Percentiles rank a stretch among this genome's conserved stretches.
Evolutionary conservation across 106 monocot species (phyloP).

Genomic region (Gastrodia elata): DNA sequence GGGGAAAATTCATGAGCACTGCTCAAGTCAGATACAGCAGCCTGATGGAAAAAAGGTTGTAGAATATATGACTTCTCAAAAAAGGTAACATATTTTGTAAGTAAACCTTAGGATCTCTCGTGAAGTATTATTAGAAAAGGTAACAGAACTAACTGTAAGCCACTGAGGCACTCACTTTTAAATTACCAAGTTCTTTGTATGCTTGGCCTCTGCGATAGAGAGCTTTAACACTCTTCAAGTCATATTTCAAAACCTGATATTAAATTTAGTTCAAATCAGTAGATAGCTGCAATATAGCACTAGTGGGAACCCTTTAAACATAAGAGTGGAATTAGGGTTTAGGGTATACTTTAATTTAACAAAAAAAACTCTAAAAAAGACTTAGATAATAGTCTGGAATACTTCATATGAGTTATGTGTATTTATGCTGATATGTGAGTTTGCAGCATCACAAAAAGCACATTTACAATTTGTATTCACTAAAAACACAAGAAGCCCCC

Average conservation of each 20-base stretch:
- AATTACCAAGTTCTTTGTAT: constrained; percentile 77
- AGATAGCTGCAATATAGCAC: background rate
- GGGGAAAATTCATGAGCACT: constrained; percentile 72
- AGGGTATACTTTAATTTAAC: no score
- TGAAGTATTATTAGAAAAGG: background rate
- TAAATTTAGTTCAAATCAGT: background rate
- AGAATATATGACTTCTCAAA: background rate
- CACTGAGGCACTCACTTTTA: constrained; percentile 38
- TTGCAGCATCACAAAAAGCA: background rate
- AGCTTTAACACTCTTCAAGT: constrained; percentile 81
- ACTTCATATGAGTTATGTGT: background rate
- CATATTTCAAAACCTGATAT: constrained; percentile 67
- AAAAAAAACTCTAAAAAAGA: background rate
- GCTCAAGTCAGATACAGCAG: constrained; percentile 67
- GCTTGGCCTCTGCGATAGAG: constrained; percentile 99
- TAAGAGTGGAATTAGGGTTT: background rate
- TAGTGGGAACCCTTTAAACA: background rate
- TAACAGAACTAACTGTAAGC: background rate
- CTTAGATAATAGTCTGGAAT: background rate
- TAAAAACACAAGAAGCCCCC: background rate
- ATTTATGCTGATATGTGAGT: background rate
- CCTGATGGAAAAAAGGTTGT: constrained; percentile 27
- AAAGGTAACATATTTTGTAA: background rate
- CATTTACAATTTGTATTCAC: background rate
- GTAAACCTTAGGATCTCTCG: background rate